A percentile compares a stretch with the other conserved stretches of the same genome.
phyloP scores from a whole-genome alignment of 164 flowering plant genomes.

The Chloranthus sessilifolius region DNA sequence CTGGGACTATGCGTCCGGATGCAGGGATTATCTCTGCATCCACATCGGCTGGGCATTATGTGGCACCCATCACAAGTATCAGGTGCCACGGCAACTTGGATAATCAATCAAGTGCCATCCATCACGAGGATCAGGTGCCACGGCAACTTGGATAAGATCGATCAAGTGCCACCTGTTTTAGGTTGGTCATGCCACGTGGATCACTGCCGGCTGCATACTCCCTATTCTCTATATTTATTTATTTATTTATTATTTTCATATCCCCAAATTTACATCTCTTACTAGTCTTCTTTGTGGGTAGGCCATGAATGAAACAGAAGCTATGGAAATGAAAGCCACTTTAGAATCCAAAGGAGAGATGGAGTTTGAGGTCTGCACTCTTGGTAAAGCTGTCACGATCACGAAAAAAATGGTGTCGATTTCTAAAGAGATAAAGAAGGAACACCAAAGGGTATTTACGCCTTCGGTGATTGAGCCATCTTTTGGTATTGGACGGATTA shows the following conservation, averaged over 20 bases:
- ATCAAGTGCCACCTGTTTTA: no score
- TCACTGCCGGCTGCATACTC: no score
- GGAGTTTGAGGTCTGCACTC: constrained; percentile 59
- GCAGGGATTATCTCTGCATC: background rate
- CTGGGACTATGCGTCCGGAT: no score
- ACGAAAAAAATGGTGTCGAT: constrained; percentile 57
- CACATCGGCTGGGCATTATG: background rate
- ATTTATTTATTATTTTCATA: background rate
- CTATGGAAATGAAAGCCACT: constrained; percentile 62
- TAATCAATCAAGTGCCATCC: background rate
- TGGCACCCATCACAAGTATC: no score
- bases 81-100: background rate
- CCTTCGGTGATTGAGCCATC: constrained; percentile 98
- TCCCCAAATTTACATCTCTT: background rate
- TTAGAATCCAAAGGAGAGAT: constrained; percentile 57
- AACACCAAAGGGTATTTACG: constrained; percentile 78
- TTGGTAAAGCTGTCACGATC: constrained; percentile 46
- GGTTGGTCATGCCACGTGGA: no score
- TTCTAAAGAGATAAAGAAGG: constrained; percentile 58
- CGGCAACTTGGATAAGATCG: no score
- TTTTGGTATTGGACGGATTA: constrained; percentile 96
- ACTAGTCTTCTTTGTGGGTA: constrained; percentile 11
- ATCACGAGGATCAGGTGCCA: no score
- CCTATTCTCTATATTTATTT: no score
- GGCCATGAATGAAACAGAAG: constrained; percentile 68